Percentiles rank a stretch among this genome's conserved stretches.
phyloP scores from a whole-genome alignment of 306 rosid species.

The Urtica urens region DNA sequence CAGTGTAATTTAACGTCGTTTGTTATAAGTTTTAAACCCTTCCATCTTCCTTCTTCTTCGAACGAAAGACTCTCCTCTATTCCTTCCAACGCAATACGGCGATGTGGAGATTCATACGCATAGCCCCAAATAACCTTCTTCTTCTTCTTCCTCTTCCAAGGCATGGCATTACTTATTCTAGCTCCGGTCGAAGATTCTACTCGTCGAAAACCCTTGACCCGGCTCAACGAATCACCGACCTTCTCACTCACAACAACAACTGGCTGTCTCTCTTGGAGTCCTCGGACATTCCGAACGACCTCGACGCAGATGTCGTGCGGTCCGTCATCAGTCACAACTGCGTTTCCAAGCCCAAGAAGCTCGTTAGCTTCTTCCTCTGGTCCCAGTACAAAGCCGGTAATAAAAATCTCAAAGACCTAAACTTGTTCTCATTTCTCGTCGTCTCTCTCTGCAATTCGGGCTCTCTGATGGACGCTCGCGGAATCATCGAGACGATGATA shows the following conservation, averaged over 20 bases:
- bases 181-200: too few relatives aligned
- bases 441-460: constrained; percentile 33
- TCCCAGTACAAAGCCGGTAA: constrained; percentile 29
- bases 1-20: too few relatives aligned
- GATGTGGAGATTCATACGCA: too few relatives aligned
- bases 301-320: constrained; percentile 31
- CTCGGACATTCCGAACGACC: constrained; percentile 15
- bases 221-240: constrained; percentile 26
- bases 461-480: constrained; percentile 17
- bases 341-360: constrained; percentile 24
- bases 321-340: constrained; percentile 25
- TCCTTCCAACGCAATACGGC: too few relatives aligned
- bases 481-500: constrained; percentile 29
- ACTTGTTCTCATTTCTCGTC: constrained; percentile 31
- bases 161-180: too few relatives aligned
- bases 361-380: constrained; percentile 42
- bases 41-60: too few relatives aligned
- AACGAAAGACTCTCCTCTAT: too few relatives aligned
- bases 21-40: too few relatives aligned
- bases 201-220: too few relatives aligned
- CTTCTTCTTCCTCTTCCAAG: too few relatives aligned
- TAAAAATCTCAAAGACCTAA: constrained; percentile 13
- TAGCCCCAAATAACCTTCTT: too few relatives aligned
- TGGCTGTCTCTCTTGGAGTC: constrained; percentile 27
- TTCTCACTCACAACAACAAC: constrained; percentile 20